A percentile compares a stretch with the other conserved stretches of the same genome.
phyloP scores from a whole-genome alignment of 2,329 filamentous ascomycete species.

The Fusarium odoratissimum region DNA sequence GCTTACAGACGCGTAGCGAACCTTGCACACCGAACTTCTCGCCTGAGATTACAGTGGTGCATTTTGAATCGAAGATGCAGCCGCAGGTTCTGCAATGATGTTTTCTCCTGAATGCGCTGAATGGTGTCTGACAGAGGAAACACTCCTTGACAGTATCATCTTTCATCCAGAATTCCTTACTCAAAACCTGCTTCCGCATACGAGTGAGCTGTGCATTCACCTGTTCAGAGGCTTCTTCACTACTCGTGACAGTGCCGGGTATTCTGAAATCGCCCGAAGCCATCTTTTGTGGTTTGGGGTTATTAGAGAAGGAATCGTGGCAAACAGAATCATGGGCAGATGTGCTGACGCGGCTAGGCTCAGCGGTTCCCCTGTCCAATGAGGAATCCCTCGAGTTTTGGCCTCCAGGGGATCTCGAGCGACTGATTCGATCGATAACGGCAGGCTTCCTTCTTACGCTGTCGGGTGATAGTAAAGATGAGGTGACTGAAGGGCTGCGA shows the following conservation, averaged over 20 bases:
- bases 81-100: constrained; percentile 96
- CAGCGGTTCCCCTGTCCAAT: constrained; percentile 66
- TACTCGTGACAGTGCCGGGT: constrained; percentile 65
- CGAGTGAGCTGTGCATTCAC: constrained; percentile 73
- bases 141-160: constrained; percentile 98
- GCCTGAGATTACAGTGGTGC: constrained; percentile 90
- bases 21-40: constrained; percentile 88
- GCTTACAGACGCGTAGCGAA: constrained; percentile 89
- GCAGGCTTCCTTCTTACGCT: constrained; percentile 59
- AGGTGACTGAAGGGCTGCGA: constrained; percentile 50
- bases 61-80: constrained; percentile 98
- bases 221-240: constrained; percentile 66
- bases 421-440: constrained; percentile 67
- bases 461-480: constrained; percentile 52
- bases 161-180: constrained; percentile 99
- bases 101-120: constrained; percentile 93
- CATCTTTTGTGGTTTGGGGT: constrained; percentile 58
- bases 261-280: constrained; percentile 62
- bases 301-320: constrained; percentile 66
- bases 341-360: constrained; percentile 67
- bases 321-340: constrained; percentile 69
- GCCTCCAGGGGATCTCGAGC: constrained; percentile 56
- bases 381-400: constrained; percentile 69
- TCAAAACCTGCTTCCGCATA: constrained; percentile 87
- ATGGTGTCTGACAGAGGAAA: constrained; percentile 89